Evolutionary conservation across 176 grass and related monocot genomes (phyloP).

Genomic region (Oryza nivara): DNA sequence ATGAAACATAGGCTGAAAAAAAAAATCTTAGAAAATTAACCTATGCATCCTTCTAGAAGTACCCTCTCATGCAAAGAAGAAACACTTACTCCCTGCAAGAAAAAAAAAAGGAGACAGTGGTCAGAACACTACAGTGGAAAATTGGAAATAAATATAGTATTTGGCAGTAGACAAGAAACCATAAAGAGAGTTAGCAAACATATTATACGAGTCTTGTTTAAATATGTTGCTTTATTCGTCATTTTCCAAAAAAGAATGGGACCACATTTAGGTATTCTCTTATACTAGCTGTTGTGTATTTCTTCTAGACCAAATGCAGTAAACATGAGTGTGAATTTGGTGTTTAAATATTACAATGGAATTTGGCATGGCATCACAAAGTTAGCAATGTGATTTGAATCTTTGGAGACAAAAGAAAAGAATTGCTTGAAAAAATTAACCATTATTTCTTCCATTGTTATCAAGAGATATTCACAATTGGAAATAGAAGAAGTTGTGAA

Average conservation of each 20-base stretch:
- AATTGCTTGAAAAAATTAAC: neutral
- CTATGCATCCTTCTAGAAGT: conserved; percentile 18
- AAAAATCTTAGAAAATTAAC: conserved; percentile 41
- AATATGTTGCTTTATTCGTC: neutral
- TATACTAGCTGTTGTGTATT: neutral
- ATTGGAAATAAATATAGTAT: conserved; percentile 2
- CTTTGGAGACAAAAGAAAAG: neutral
- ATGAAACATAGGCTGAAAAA: conserved; percentile 84
- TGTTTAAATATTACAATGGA: conserved; percentile 2
- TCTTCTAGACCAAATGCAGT: conserved; percentile 2
- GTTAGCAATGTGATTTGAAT: neutral
- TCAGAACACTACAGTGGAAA: conserved; percentile 32
- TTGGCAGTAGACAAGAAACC: neutral
- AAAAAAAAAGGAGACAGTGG: conserved; percentile 13
- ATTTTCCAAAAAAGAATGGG: neutral
- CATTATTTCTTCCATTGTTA: neutral
- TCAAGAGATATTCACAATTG: neutral
- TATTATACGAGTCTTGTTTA: neutral
- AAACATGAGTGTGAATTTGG: neutral
- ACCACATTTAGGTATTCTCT: neutral
- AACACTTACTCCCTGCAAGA: conserved; percentile 85
- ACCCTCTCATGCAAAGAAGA: conserved; percentile 28
- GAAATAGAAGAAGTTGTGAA: neutral
- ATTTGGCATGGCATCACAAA: conserved; percentile 13
- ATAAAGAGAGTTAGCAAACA: neutral